Conservation (phyloP, 2,329 filamentous ascomycete genomes). For the Periconia macrospinosa region DNA sequence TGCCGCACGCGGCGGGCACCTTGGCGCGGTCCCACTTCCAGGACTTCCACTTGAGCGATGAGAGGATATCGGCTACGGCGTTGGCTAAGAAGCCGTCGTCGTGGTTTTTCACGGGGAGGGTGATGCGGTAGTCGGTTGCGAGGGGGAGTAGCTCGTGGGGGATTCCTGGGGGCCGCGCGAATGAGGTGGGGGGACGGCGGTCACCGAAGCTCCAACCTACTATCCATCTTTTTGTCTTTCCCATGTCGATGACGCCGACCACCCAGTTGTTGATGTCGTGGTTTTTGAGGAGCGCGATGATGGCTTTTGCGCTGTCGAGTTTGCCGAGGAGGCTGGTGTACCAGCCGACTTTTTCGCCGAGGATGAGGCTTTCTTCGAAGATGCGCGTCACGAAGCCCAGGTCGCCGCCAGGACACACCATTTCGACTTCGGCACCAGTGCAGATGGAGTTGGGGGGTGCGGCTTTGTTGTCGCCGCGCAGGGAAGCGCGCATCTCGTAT, state of each 20-base stretch:
- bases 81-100: conserved; percentile 31
- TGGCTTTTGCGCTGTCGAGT: conserved; percentile 64
- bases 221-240: conserved; percentile 80
- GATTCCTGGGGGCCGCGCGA: conserved; percentile 41
- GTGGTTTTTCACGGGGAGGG: no score
- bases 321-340: conserved; percentile 93
- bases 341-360: conserved; percentile 72
- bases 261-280: conserved; percentile 74
- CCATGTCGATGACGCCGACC: conserved; percentile 70
- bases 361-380: conserved; percentile 66
- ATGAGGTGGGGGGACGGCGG: conserved; percentile 58
- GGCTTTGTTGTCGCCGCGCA: conserved; percentile 63
- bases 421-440: conserved; percentile 79
- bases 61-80: conserved; percentile 15
- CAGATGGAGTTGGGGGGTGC: conserved; percentile 70
- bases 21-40: conserved; percentile 68
- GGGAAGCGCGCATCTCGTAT: conserved; percentile 66
- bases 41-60: conserved; percentile 39
- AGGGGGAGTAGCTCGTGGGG: conserved; percentile 57
- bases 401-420: conserved; percentile 82
- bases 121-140: conserved; percentile 54
- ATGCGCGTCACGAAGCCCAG: conserved; percentile 72
- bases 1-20: conserved; percentile 54
- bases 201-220: conserved; percentile 82
- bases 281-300: conserved; percentile 62